Evolutionary conservation across 1,284 basidiomycete species (phyloP), one percentile per base, ranked within the genome.

Genomic region (Peniophora sp.): DNA sequence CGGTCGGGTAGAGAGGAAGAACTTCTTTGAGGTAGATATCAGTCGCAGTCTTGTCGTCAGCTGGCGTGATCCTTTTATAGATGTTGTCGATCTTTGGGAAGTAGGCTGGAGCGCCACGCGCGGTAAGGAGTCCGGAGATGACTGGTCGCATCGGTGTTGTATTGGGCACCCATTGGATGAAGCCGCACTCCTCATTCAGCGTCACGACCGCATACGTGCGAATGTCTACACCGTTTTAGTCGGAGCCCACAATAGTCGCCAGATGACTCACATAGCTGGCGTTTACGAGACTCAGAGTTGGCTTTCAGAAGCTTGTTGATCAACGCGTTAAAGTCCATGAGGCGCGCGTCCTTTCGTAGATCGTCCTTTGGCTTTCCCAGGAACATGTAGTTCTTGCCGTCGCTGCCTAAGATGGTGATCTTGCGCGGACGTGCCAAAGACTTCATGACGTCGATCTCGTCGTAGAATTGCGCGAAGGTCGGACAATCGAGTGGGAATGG

Each of bases 281-380:
- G 77, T 53, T 88, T 75, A 62, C 97, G 85, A 32, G 95, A 93
- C 52, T 98, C 92, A 0, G 94, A 93, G 59, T 94, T 92, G 18
- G 90, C 86, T 62, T 96, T 96, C 51, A 99, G 75, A 14, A 99
- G 71, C 65, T 97, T 98, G 72, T 99, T 99, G 72, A 99, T 96
- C 72, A 99, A 96, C 3, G 91, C 82, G 61, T 97, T 95, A 67
- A 99, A 92, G 65, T 99, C 97, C 96, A 99, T 99, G 52, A 99
- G 69, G 9, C 97, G 81, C 0, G 96, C 95, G 62, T 99, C 97
- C 68, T 99, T 99, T 44, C 97, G 81, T 44, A 99, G 74, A 67
- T 99, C 97, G 64, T 99, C 97, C 66, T 95, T 95, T 2, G 97
- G 96, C 68, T 99, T 99, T 57, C 92, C 94, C 14, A 99, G 75